These are phyloP conservation scores for Cystofilobasidium ferigula DNA, from an alignment of 768 basidiomycete species.

Conservation along the genomic window DNA sequence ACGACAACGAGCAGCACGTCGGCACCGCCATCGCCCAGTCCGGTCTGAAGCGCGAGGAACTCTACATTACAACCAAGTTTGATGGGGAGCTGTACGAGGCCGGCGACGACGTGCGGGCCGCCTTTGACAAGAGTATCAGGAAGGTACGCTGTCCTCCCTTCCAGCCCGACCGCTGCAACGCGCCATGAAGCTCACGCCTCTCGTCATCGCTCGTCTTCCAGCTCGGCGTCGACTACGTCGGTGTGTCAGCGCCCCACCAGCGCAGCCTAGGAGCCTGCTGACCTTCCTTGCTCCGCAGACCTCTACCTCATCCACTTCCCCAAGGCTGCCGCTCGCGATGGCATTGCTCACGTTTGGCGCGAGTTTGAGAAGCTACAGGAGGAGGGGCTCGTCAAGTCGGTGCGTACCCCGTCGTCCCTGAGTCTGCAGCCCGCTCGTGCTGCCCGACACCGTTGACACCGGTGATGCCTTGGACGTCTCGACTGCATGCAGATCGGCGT, in stretches of 20 bases:
- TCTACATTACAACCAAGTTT: constrained; percentile 10
- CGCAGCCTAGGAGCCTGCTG: no score
- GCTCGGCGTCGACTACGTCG: constrained; percentile 40
- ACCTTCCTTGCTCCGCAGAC: constrained; percentile 30
- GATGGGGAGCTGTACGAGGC: not conserved
- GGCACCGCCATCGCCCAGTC: constrained; percentile 39
- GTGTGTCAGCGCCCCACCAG: no score
- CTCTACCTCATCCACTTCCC: constrained; percentile 53
- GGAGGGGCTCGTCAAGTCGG: constrained; percentile 10
- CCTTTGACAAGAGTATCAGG: constrained; percentile 3
- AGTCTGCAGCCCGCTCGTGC: not conserved
- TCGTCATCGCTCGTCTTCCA: not conserved
- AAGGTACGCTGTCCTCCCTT: not conserved
- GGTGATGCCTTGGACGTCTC: no score
- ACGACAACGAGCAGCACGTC: constrained; percentile 49
- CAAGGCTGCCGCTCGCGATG: not conserved
- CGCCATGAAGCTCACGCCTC: no score
- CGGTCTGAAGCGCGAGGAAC: not conserved
- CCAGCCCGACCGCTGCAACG: no score
- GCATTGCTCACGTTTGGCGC: constrained; percentile 12
- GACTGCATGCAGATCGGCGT: constrained; percentile 17
- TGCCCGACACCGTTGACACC: no score
- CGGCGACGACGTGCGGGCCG: constrained; percentile 3
- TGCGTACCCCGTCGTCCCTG: not conserved
- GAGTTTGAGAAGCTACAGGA: constrained; percentile 20